Base-by-base conservation (phyloP, 352 stramenopile genomes). In the Globisporangium takayamanum region DNA sequence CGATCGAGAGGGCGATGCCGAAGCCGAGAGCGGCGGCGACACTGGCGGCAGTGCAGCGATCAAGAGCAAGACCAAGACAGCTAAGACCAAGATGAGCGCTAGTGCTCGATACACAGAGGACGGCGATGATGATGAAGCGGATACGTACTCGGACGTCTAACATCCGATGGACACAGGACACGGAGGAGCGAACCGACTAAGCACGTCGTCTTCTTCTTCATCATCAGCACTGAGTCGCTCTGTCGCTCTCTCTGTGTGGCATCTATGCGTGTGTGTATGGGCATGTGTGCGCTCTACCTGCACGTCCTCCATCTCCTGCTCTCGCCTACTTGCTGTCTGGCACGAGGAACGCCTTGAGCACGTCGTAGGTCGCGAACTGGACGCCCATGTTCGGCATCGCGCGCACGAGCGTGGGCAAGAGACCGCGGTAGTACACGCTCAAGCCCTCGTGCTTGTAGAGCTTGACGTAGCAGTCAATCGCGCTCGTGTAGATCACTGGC, bases 361-460 rank as follows among this genome's bases (percentile, higher is more conserved):
- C 69, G 59, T 95, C 86, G 72, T 95, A 95, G 50, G 76, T 88
- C 25, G 80, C 80, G 53, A 95, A 95, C 66, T 95, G 86, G 53
- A 95, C 86, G 47, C 79, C 86, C 74, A 92, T 92, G 51, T 92
- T 92, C 50, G 86, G 86, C 69, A 95, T 86, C 37, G 78, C 81
- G 26, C 86, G 80, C 62, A 94, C 83, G 18, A 93, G 73, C 46
- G 88, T 95, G 6, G 84, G 82, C 48, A 75, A 70, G 41, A 94
- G 61, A 6, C 86, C 86, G 22, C 81, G 76, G 70, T 92, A 95
- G 55, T 82, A 90, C 33, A 83, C 78, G 1, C 63, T 71, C 57
- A 83, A 67, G 22, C 86, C 86, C 59, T 95, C 84, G 53, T 76
- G 68, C 52, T 59, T 68, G 28, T 76, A 70, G 33, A 94, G 65